Base-by-base conservation (phyloP, 2,329 filamentous ascomycete genomes). In the Botrytis byssoidea region DNA sequence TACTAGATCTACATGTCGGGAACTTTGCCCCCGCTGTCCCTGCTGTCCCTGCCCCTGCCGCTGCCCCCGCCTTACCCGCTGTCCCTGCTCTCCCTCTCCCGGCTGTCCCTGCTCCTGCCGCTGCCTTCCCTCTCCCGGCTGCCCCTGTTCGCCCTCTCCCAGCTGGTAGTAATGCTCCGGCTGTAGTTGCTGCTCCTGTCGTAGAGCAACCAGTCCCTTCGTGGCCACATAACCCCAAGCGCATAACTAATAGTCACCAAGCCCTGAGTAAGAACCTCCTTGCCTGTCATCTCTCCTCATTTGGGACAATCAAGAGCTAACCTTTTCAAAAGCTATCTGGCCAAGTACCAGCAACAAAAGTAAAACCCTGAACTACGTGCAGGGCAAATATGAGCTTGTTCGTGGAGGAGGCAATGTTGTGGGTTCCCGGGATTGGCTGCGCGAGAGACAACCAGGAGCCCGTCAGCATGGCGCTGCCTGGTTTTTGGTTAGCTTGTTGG, bases 391-490 rank as follows among this genome's bases (percentile, higher is more conserved):
- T 32, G 12, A 7, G 16, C 3, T 61, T 40, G 14, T 40, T 18
- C 35, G 1, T 18, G 37, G 37, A 20, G 37, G 4, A 7, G 60
- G 1, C 25, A 9, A 40, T 29, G 14, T 40, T 42, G 22, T 51
- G 16, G 44, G 64, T 9, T 66, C 64, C 44, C 3, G 5, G 1
- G 44, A 32, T 37, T 66, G 42, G 44, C 12, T 14, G 32, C 22
- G 8, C 14, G 29, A 14, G 14, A 1, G 3, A 16, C 14, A 57
- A 1, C n/a, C 5, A 29, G 5, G 12, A 29, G 51, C n/a, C 6
- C 12, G 5, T 16, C 2, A 9, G 3, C 6, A 4, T 12, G 0
- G 14, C 14, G 3, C 7, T 57, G 25, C 51, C 51, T 3, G 25
- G 60, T 25, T 63, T 12, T n/a, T 40, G 3, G 60, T 29, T 1